Evolutionary conservation across 2,329 filamentous ascomycete genomes (phyloP), one percentile per base, ranked within the genome.

Genomic region (Pestalotiopsis sp.): DNA sequence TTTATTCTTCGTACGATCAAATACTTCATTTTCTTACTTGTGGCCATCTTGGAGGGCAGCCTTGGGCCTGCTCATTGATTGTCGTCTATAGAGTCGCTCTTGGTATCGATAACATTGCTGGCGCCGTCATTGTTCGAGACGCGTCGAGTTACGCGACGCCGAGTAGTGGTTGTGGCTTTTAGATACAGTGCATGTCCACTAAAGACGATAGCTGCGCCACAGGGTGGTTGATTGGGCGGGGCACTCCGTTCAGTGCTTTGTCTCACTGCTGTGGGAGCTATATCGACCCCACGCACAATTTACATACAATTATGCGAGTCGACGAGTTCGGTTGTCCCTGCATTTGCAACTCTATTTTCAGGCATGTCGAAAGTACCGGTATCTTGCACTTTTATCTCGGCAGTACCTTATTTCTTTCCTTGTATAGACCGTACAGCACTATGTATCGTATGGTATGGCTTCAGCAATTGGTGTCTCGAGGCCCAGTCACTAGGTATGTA

Each of bases 21-120:
- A 38, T 20, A 1, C 7, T 72, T 60, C 77, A 69, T 52, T n/a
- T n/a, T n/a, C 45, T 52, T 73, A 81, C 80, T 79, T 3, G 78
- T 78, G 41, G 79, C 78, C 80, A 81, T 81, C 4, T 27, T 60
- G 12, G n/a, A 14, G 13, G 31, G 27, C 25, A 36, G 14, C 59
- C 27, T n/a, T 11, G 27, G 59, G 31, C 31, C 31, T 9, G n/a
- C 25, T 36, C 59, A 61, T 61, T 12, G 59, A 61, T 36, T 61
- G 57, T 25, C 27, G 27, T 59, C 14, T 13, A 23, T 27, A 3
- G 14, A 27, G 14, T 25, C 14, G 25, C 45, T 52, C 13, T 52
- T 59, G 2, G 57, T 13, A 59, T 59, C 57, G 57, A 59, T 9
- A 13, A 31, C 27, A 27, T 59, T 23, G 17, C 20, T n/a, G 17